These are phyloP conservation scores for Penicillium nordicum DNA, from an alignment of 2,329 filamentous ascomycete genomes.

Conservation along the genomic window DNA sequence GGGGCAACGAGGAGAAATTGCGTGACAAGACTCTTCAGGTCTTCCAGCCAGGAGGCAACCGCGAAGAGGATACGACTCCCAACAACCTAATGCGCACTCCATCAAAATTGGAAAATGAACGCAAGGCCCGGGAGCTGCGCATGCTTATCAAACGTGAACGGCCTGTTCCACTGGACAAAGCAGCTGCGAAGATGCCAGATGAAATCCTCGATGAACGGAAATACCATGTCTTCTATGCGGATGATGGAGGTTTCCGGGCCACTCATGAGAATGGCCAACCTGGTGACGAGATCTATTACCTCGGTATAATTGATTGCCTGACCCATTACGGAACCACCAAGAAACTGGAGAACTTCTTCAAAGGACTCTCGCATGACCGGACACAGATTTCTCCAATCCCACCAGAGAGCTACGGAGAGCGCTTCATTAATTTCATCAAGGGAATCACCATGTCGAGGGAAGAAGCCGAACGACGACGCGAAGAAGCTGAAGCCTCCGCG, in stretches of 20 bases:
- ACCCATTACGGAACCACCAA: constrained; percentile 95
- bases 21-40: constrained; percentile 86
- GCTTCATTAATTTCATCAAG: constrained; percentile 89
- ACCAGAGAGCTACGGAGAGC: constrained; percentile 84
- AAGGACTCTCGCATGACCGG: constrained; percentile 79
- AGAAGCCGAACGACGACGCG: constrained; percentile 60
- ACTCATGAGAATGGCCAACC: constrained; percentile 84
- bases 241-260: constrained; percentile 88
- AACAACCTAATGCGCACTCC: constrained; percentile 80
- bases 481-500: constrained; percentile 30
- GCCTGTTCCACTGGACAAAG: constrained; percentile 86
- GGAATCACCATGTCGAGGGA: constrained; percentile 87
- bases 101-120: constrained; percentile 85
- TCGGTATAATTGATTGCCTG: constrained; percentile 96
- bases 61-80: constrained; percentile 58
- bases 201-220: constrained; percentile 73
- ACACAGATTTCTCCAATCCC: constrained; percentile 89
- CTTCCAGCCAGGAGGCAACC: constrained; percentile 81
- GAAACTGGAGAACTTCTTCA: constrained; percentile 95
- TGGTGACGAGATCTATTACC: constrained; percentile 92
- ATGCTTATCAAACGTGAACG: constrained; percentile 91
- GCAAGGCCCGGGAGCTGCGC: constrained; percentile 85
- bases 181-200: constrained; percentile 81
- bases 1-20: constrained; percentile 93
- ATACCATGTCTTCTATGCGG: constrained; percentile 83